These are phyloP conservation scores for Puccinia hordei DNA, from an alignment of 1,284 basidiomycete species.

Conservation along the genomic window DNA sequence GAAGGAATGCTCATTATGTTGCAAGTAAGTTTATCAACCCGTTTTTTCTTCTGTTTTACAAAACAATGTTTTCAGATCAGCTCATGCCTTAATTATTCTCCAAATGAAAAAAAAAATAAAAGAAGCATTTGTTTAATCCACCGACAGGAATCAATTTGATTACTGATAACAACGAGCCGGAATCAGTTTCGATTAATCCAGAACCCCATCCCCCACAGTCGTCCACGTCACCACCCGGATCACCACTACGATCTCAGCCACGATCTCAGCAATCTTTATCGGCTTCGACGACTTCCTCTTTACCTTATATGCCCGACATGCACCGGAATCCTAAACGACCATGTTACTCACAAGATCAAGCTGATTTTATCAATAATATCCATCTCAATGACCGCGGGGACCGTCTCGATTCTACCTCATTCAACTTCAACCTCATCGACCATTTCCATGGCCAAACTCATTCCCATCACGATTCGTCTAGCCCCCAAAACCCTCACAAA, in stretches of 20 bases:
- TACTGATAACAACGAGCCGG: not conserved
- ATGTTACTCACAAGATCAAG: not conserved
- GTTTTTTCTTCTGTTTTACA: not conserved
- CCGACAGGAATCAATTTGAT: not conserved
- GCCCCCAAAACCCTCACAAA: conserved; percentile 3
- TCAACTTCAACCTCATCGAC: conserved; percentile 21
- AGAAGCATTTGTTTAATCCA: conserved; percentile 41
- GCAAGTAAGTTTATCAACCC: conserved; percentile 32
- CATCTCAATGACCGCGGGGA: not conserved
- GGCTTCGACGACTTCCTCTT: not conserved
- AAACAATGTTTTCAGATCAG: not conserved
- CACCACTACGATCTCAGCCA: not conserved
- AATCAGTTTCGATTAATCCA: not conserved
- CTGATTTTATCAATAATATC: not conserved
- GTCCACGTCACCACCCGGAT: not conserved
- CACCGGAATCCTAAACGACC: not conserved
- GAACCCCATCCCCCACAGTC: not conserved
- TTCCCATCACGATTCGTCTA: not conserved
- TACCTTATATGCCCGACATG: not conserved
- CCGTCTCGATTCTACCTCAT: not conserved
- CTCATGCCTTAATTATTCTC: not conserved
- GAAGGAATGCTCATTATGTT: conserved; percentile 86
- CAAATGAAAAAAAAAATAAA: not conserved
- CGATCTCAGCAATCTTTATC: not conserved
- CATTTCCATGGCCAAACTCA: not conserved